Percentiles rank a stretch among this genome's conserved stretches.
Evolutionary conservation across 768 basidiomycete genomes (phyloP).

Genomic region (Hydnomerulius pinastri): DNA sequence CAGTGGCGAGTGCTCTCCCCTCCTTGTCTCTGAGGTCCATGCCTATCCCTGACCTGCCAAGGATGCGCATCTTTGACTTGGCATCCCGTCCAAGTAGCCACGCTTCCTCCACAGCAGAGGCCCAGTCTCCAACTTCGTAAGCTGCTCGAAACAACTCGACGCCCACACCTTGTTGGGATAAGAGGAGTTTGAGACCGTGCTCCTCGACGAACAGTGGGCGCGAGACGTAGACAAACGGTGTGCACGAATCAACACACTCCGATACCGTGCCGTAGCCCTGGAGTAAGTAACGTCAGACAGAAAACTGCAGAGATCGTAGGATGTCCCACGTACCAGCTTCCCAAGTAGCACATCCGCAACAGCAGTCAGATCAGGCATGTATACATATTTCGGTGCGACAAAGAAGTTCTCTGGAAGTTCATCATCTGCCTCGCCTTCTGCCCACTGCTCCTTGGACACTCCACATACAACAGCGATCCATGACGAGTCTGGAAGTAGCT

Average conservation of each 20-base stretch:
- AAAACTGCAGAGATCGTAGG: background rate
- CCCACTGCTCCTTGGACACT: constrained; percentile 59
- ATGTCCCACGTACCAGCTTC: constrained; percentile 59
- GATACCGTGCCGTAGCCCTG: constrained; percentile 84
- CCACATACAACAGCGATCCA: constrained; percentile 87
- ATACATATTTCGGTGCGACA: constrained; percentile 73
- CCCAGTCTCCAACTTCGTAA: constrained; percentile 79
- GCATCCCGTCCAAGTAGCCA: constrained; percentile 46
- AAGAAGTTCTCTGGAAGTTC: constrained; percentile 68
- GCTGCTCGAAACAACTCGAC: constrained; percentile 63
- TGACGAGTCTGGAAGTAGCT: constrained; percentile 61
- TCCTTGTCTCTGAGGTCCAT: constrained; percentile 43
- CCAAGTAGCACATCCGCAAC: constrained; percentile 75
- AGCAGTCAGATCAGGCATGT: constrained; percentile 82
- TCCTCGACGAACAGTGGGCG: constrained; percentile 82
- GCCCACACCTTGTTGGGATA: constrained; percentile 65
- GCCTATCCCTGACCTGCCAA: constrained; percentile 38
- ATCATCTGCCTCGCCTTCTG: constrained; percentile 27
- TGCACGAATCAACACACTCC: constrained; percentile 74
- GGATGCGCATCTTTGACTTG: constrained; percentile 50
- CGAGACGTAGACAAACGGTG: constrained; percentile 80
- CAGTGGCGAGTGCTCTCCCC: constrained; percentile 47
- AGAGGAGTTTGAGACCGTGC: constrained; percentile 67
- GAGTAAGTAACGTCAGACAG: background rate
- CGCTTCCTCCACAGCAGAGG: constrained; percentile 57